Conservation (phyloP, 495 filamentous ascomycete species). For the Aspergillus avenaceus region DNA sequence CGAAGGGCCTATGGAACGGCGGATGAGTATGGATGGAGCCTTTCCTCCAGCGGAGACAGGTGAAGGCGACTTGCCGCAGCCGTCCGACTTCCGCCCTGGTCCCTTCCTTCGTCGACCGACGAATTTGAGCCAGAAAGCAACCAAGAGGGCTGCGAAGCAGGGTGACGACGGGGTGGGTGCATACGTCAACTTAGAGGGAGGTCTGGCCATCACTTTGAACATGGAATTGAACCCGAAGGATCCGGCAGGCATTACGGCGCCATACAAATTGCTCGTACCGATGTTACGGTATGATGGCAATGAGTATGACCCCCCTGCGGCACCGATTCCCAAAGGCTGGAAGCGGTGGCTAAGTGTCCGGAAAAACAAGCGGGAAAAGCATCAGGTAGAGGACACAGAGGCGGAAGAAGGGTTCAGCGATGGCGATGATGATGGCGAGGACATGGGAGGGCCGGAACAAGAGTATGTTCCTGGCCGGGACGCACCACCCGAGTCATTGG, state of each 20-base stretch:
- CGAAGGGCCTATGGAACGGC: slow-evolving; percentile 17
- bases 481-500: slow-evolving; percentile 15
- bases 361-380: slow-evolving; percentile 14
- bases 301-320: slow-evolving; percentile 38
- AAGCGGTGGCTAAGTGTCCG: slow-evolving; percentile 34
- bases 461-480: not conserved
- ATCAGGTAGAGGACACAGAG: slow-evolving; percentile 16
- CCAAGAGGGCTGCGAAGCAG: slow-evolving; percentile 33
- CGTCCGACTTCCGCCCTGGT: slow-evolving; percentile 34
- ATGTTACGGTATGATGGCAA: slow-evolving; percentile 54
- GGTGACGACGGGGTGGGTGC: slow-evolving; percentile 39
- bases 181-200: slow-evolving; percentile 65
- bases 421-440: slow-evolving; percentile 17
- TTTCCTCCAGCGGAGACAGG: slow-evolving; percentile 26
- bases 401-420: slow-evolving; percentile 18
- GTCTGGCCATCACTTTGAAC: slow-evolving; percentile 79
- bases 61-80: slow-evolving; percentile 38
- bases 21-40: slow-evolving; percentile 37
- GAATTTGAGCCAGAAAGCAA: slow-evolving; percentile 57
- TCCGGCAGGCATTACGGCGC: slow-evolving; percentile 81
- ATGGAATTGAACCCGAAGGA: slow-evolving; percentile 81
- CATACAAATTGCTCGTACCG: slow-evolving; percentile 84
- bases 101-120: slow-evolving; percentile 72
- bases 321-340: slow-evolving; percentile 39
- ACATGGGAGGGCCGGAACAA: slow-evolving; percentile 17